Evolutionary conservation across 371 early-diverging fungal species (phyloP).

Genomic region (Rhizopus delemar): DNA sequence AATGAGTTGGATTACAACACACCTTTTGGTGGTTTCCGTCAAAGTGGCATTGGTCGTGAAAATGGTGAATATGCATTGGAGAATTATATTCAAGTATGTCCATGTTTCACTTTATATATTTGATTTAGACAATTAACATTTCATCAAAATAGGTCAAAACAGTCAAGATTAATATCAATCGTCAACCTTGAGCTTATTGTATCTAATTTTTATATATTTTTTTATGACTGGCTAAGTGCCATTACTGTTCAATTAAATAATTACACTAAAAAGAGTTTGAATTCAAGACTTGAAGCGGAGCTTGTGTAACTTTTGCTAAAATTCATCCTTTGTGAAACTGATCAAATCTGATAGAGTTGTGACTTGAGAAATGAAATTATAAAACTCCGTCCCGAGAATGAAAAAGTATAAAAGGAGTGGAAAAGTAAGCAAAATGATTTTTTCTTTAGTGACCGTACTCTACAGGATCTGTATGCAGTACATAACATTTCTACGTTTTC

Average conservation of each 20-base stretch:
- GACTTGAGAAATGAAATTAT: neutral
- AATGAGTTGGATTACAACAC: constrained; percentile 48
- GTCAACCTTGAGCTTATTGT: constrained; percentile 19
- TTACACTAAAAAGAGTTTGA: too few species aligned
- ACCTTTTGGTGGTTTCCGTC: constrained; percentile 86
- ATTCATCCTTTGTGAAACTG: too few species aligned
- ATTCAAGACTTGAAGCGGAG: too few species aligned
- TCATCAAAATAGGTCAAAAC: constrained; percentile 28
- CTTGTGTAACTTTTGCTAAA: too few species aligned
- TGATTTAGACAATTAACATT: too few species aligned
- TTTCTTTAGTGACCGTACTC: constrained; percentile 49
- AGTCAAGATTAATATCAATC: constrained; percentile 40
- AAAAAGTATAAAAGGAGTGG: constrained; percentile 9
- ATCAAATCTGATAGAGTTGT: too few species aligned
- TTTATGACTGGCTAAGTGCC: too few species aligned
- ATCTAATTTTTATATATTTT: neutral
- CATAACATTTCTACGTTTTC: constrained; percentile 44
- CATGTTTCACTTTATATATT: too few species aligned
- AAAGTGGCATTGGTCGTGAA: constrained; percentile 83
- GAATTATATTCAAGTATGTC: constrained; percentile 55
- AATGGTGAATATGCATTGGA: constrained; percentile 74
- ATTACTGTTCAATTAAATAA: too few species aligned
- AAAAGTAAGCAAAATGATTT: constrained; percentile 11
- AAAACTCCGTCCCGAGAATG: neutral
- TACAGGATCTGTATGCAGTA: constrained; percentile 54